phyloP scores from a whole-genome alignment of 2,329 filamentous ascomycete species.

The Boeremia exigua region DNA sequence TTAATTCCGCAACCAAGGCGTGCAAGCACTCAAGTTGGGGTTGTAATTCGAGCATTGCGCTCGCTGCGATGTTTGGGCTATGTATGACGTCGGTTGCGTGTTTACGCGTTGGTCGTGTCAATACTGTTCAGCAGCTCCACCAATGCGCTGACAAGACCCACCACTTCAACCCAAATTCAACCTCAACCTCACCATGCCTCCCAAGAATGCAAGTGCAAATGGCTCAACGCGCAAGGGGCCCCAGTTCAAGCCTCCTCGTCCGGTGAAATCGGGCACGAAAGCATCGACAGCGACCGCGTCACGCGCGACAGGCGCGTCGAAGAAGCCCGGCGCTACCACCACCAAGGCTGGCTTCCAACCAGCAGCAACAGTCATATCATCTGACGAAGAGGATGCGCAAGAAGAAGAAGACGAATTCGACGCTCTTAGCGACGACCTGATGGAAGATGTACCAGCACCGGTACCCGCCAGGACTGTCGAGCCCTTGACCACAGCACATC shows the following conservation, averaged over 20 bases:
- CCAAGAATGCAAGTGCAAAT: constrained; percentile 30
- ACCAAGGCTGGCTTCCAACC: constrained; percentile 29
- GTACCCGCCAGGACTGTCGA: constrained; percentile 20
- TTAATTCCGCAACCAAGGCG: neutral
- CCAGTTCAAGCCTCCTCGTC: constrained; percentile 47
- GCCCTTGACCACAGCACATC: constrained; percentile 28
- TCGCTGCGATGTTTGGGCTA: neutral
- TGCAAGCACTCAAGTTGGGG: neutral
- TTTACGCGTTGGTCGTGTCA: neutral
- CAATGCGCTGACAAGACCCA: constrained; percentile 5
- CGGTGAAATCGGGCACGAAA: constrained; percentile 35
- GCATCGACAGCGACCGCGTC: constrained; percentile 25
- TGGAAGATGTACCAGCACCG: constrained; percentile 31
- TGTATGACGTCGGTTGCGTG: constrained; percentile 1
- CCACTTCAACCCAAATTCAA: neutral
- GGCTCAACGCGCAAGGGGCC: constrained; percentile 38
- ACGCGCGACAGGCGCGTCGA: constrained; percentile 27
- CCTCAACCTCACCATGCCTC: constrained; percentile 29
- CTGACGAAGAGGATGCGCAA: constrained; percentile 33
- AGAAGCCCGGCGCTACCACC: constrained; percentile 25
- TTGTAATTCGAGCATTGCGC: neutral
- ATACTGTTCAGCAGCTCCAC: neutral
- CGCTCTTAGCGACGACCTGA: constrained; percentile 36
- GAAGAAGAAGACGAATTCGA: constrained; percentile 29
- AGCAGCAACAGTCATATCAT: constrained; percentile 38